Evolutionary conservation across 2,329 filamentous ascomycete genomes (phyloP).

Genomic region (Beauveria caledonica): DNA sequence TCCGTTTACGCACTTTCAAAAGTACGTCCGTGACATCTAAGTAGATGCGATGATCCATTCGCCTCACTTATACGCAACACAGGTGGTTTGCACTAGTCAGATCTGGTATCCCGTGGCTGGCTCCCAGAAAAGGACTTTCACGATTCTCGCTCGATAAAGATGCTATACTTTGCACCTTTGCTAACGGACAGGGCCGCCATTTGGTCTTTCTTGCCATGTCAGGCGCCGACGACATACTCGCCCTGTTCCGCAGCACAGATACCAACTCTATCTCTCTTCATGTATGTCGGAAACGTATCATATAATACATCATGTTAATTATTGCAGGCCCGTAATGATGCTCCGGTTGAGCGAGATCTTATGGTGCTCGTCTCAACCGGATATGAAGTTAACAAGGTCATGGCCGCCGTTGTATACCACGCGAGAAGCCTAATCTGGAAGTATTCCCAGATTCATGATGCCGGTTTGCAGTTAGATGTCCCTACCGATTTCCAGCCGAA

Average conservation of each 20-base stretch:
- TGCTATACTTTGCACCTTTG: constrained; percentile 68
- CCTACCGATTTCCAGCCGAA: constrained; percentile 41
- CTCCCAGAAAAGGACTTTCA: constrained; percentile 70
- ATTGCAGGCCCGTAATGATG: constrained; percentile 57
- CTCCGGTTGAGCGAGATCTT: constrained; percentile 42
- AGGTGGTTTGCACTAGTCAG: constrained; percentile 79
- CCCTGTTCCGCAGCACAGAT: constrained; percentile 56
- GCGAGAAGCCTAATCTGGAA: constrained; percentile 50
- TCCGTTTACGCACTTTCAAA: constrained; percentile 49
- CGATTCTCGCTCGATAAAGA: constrained; percentile 66
- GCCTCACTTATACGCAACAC: background rate
- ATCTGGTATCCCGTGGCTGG: constrained; percentile 76
- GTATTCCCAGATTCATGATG: constrained; percentile 28
- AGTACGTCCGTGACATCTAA: constrained; percentile 26
- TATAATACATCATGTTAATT: constrained; percentile 10
- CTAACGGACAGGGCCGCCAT: constrained; percentile 62
- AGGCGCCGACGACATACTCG: constrained; percentile 61
- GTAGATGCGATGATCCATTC: background rate
- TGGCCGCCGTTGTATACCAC: constrained; percentile 79
- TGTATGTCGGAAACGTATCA: constrained; percentile 33
- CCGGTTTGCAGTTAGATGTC: constrained; percentile 19
- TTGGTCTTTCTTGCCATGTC: constrained; percentile 73
- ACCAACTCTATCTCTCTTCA: constrained; percentile 61
- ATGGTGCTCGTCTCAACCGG: constrained; percentile 64
- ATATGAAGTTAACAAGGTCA: constrained; percentile 63